Percentiles rank a stretch among this genome's conserved stretches.
phyloP scores from a whole-genome alignment of 1,284 basidiomycete species.

The Cryptococcus wingfieldii region DNA sequence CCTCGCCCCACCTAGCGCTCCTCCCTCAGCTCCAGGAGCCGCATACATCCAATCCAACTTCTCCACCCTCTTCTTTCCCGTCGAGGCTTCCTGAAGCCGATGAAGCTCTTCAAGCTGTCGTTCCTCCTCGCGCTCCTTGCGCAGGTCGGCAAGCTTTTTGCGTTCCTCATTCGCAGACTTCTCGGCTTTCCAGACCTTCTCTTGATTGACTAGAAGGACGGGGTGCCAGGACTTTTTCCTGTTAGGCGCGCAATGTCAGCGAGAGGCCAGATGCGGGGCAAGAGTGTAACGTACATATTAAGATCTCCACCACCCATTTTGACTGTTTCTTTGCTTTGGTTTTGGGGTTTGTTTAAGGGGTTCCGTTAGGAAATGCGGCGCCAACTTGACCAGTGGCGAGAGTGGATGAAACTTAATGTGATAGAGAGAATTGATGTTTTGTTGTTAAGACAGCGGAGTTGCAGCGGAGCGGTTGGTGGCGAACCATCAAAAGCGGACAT shows the following conservation, averaged over 20 bases:
- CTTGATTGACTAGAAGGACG: slow-evolving; percentile 96
- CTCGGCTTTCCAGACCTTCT: slow-evolving; percentile 98
- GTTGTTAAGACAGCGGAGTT: background rate
- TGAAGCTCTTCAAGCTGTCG: slow-evolving; percentile 94
- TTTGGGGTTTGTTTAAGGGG: background rate
- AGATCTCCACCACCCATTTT: slow-evolving; percentile 84
- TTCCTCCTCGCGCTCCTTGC: slow-evolving; percentile 96
- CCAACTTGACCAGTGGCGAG: background rate
- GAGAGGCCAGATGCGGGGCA: background rate
- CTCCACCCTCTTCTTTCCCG: slow-evolving; percentile 88
- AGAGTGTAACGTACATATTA: slow-evolving; percentile 27
- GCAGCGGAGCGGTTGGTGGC: too few species aligned
- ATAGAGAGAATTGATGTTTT: background rate
- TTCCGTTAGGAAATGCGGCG: background rate
- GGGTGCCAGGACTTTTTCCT: slow-evolving; percentile 99
- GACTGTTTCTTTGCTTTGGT: slow-evolving; percentile 20
- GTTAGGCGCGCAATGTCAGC: background rate
- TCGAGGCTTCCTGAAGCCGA: slow-evolving; percentile 85
- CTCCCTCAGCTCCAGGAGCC: slow-evolving; percentile 78
- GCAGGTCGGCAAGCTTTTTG: slow-evolving; percentile 92
- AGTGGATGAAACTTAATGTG: background rate
- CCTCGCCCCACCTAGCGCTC: slow-evolving; percentile 57
- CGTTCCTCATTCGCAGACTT: slow-evolving; percentile 96
- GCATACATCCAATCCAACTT: slow-evolving; percentile 99
- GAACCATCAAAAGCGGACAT: background rate